Conservation (phyloP, 2,329 filamentous ascomycete species). For the Colletotrichum melonis region DNA sequence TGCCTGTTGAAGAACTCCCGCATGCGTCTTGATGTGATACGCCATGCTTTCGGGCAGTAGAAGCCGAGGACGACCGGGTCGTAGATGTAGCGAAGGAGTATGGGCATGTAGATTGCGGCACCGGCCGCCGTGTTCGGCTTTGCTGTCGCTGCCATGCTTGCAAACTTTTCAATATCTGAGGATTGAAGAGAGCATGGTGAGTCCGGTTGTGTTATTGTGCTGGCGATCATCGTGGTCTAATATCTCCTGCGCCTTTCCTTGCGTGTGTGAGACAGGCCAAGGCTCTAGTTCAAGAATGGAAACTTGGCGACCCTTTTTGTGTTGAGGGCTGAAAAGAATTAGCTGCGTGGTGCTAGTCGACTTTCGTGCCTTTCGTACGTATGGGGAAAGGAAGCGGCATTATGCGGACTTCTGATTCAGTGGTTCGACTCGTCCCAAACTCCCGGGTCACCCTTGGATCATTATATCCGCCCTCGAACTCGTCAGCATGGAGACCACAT, state of each 20-base stretch:
- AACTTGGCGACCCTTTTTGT: background rate
- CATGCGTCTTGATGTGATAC: background rate
- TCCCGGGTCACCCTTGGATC: background rate
- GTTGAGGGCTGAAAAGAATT: background rate
- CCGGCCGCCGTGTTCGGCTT: slow-evolving; percentile 14
- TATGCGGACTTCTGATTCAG: background rate
- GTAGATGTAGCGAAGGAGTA: slow-evolving; percentile 39
- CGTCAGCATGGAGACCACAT: background rate
- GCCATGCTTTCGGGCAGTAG: slow-evolving; percentile 49
- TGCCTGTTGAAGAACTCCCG: slow-evolving; percentile 39
- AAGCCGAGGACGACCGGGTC: slow-evolving; percentile 47
- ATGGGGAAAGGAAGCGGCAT: background rate
- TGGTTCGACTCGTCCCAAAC: background rate
- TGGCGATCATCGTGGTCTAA: background rate
- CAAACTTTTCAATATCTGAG: background rate
- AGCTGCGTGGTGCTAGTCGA: background rate
- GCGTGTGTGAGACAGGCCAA: background rate
- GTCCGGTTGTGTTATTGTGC: background rate
- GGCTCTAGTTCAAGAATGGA: background rate
- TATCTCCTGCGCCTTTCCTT: background rate
- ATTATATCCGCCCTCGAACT: background rate
- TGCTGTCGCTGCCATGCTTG: background rate
- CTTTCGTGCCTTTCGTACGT: background rate
- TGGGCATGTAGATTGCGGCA: slow-evolving; percentile 14
- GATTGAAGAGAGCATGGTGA: background rate